These are phyloP conservation scores for Penicillium aurantiogriseum DNA, from an alignment of 2,329 filamentous ascomycete genomes.

Conservation along the genomic window DNA sequence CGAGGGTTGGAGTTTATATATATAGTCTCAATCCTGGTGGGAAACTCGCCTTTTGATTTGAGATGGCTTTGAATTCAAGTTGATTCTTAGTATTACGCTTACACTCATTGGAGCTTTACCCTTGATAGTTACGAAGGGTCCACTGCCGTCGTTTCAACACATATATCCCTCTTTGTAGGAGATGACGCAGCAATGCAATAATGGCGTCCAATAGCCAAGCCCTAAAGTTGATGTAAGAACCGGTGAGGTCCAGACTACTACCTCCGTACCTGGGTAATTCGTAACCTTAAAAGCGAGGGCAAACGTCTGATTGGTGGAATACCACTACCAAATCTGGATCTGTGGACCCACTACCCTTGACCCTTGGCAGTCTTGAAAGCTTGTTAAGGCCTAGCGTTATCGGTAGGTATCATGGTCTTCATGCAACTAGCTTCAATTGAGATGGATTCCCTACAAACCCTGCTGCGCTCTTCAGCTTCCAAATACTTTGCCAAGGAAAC, in stretches of 20 bases:
- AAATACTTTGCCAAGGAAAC: background rate
- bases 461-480: background rate
- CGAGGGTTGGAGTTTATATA: background rate
- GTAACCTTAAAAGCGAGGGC: background rate
- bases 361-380: no score
- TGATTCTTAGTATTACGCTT: background rate
- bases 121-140: background rate
- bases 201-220: background rate
- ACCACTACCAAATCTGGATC: background rate
- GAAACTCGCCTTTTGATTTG: background rate
- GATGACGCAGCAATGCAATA: background rate
- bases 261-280: background rate
- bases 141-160: background rate
- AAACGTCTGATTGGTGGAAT: background rate
- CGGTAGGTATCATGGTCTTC: no score
- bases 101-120: background rate
- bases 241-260: background rate
- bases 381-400: no score
- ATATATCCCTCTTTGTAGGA: background rate
- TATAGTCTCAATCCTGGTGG: background rate
- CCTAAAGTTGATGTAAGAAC: background rate
- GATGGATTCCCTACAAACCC: background rate
- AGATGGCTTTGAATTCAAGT: background rate
- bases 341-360: background rate
- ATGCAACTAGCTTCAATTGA: background rate